Base-by-base conservation (phyloP, 768 basidiomycete species). In the Coprinopsis cinerea region DNA sequence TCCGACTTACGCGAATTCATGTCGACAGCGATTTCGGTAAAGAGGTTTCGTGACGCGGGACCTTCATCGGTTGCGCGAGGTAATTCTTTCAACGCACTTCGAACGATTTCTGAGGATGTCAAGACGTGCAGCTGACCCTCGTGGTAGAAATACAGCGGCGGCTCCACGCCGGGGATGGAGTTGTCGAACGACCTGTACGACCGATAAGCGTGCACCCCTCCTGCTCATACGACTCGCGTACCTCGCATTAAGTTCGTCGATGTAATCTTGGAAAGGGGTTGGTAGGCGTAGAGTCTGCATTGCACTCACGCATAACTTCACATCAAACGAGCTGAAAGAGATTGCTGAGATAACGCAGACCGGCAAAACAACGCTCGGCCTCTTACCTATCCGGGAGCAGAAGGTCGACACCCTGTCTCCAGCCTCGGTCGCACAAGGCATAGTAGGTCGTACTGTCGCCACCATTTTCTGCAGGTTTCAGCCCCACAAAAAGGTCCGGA, bases 11-110 rank as follows among this genome's bases (percentile, higher is more conserved):
- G 4, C 7, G 28, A 45, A n/a, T 32, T 4, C 3, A 13, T 32
- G 27, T 28, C 15, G 27, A 28, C 14, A 17, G 44, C 25, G 11
- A 45, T 32, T 18, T 45, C 44, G 13, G 44, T 45, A 18, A 64
- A 39, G 3, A 60, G 51, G n/a, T 59, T 26, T 32, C 56, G 57
- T 32, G 63, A 42, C 2, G 64, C 59, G n/a, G 57, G 61, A 26
- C 57, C 44, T 6, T 34, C 30, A 34, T 9, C 5, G 13, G 37
- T 9, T 4, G 11, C 41, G 22, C 9, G 17, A 24, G 22, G 5
- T 4, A 43, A 11, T 10, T 53, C 49, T 18, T 65, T 65, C n/a
- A 65, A 62, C 18, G 67, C 55, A 55, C 67, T 63, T 48, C 61
- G 64, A 44, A 64, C 48, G 32, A 28, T 18, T 18, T 7, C 26